phyloP scores from a whole-genome alignment of 768 basidiomycete genomes.

The Tulasnella sp. region DNA sequence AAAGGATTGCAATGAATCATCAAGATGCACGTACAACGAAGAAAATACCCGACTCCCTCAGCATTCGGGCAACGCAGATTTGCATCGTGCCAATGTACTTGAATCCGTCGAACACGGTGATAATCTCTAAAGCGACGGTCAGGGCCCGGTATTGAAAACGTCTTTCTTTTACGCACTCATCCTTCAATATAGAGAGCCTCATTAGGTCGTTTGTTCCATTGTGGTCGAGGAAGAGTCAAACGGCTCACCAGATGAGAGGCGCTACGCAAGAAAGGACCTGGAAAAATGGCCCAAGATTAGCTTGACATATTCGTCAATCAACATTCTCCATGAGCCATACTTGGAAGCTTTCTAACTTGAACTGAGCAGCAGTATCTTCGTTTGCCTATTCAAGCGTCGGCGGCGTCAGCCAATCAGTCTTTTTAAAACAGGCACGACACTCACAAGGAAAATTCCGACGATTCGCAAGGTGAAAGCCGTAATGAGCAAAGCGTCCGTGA shows the following conservation, averaged over 20 bases:
- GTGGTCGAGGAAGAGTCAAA: background rate
- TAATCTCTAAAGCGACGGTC: conserved; percentile 55
- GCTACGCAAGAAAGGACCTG: conserved; percentile 34
- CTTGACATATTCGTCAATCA: no score
- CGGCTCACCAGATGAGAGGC: conserved; percentile 35
- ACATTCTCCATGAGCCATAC: no score
- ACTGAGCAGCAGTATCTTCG: conserved; percentile 19
- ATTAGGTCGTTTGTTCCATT: background rate
- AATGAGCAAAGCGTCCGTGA: conserved; percentile 73
- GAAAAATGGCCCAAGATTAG: background rate
- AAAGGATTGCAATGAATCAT: background rate
- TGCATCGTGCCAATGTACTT: conserved; percentile 94
- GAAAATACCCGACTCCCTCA: conserved; percentile 90
- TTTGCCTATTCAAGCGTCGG: conserved; percentile 36
- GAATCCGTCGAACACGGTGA: conserved; percentile 80
- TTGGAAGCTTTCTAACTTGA: conserved; percentile 73
- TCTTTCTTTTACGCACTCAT: conserved; percentile 64
- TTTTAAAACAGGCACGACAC: conserved; percentile 11
- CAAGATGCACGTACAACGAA: conserved; percentile 64
- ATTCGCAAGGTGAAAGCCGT: conserved; percentile 77
- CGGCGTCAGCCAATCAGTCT: no score
- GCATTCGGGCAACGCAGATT: conserved; percentile 90
- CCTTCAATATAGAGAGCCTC: conserved; percentile 49
- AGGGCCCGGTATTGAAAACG: conserved; percentile 8
- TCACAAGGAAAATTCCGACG: conserved; percentile 49